Evolutionary conservation across 257 asterid species (phyloP).

Genomic region (Asclepias syriaca): DNA sequence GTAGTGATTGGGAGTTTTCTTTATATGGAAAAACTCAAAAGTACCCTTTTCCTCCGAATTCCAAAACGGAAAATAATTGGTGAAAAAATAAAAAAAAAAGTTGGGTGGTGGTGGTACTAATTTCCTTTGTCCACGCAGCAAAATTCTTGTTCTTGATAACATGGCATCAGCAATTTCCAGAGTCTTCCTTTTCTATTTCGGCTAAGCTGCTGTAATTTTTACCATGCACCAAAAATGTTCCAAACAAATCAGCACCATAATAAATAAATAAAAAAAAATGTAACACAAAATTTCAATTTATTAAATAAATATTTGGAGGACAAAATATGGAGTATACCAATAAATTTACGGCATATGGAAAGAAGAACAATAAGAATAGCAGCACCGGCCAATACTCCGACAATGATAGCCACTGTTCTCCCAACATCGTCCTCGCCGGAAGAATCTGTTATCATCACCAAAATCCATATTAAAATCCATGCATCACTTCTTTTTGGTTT

Average conservation of each 20-base stretch:
- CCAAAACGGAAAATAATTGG: neutral
- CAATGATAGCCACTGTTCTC: constrained; percentile 68
- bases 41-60: neutral
- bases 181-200: neutral
- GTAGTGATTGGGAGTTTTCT: neutral
- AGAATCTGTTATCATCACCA: constrained; percentile 33
- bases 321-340: constrained; percentile 20
- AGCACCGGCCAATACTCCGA: constrained; percentile 63
- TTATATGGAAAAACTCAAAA: neutral
- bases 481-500: too few relatives aligned
- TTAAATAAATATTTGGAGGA: too few relatives aligned
- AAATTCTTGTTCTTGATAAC: neutral
- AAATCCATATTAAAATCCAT: too few relatives aligned
- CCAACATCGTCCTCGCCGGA: constrained; percentile 56
- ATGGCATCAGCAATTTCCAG: too few relatives aligned
- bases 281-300: too few relatives aligned
- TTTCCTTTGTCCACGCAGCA: neutral
- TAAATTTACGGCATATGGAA: constrained; percentile 62
- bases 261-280: too few relatives aligned
- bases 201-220: constrained; percentile 2
- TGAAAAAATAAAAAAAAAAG: neutral
- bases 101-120: neutral
- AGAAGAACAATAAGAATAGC: constrained; percentile 63
- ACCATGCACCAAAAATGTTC: neutral
- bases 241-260: too few relatives aligned